phyloP scores from a whole-genome alignment of 306 rosid genomes.

The Quercus cerris region DNA sequence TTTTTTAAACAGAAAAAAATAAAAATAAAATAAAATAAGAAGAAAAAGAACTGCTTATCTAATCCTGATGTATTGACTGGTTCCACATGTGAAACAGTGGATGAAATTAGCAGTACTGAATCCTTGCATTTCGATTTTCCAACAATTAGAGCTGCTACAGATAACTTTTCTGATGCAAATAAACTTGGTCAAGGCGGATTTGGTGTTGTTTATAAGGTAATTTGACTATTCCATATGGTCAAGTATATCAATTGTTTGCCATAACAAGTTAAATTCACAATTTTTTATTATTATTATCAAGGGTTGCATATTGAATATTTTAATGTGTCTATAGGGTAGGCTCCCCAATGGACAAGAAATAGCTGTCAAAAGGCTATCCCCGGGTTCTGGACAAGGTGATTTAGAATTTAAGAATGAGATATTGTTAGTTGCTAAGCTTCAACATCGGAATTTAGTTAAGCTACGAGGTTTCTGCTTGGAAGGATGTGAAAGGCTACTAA shows the following conservation, averaged over 20 bases:
- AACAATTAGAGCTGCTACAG: constrained; percentile 14
- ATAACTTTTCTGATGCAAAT: constrained; percentile 33
- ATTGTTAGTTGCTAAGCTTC: constrained; percentile 23
- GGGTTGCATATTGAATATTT: no score
- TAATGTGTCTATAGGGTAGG: constrained; percentile 11
- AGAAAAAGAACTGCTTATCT: no score
- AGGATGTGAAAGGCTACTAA: constrained; percentile 28
- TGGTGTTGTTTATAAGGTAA: constrained; percentile 44
- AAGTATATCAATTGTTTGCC: no score
- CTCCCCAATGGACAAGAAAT: constrained; percentile 21
- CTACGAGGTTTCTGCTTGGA: constrained; percentile 33
- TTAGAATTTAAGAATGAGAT: constrained; percentile 18
- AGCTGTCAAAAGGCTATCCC: constrained; percentile 30
- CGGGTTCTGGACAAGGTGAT: constrained; percentile 7
- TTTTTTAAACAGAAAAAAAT: no score
- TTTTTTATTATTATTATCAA: no score
- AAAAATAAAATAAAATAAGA: no score
- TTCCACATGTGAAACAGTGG: no score
- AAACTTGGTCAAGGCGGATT: constrained; percentile 47
- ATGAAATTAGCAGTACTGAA: no score
- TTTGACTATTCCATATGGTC: not conserved
- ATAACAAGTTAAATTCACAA: no score
- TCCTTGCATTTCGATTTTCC: no score
- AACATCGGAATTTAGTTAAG: constrained; percentile 34
- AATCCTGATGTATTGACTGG: no score